Evolutionary conservation across 306 rosid species (phyloP), one percentile per base, ranked within the genome.

Genomic region (Lablab purpureus): DNA sequence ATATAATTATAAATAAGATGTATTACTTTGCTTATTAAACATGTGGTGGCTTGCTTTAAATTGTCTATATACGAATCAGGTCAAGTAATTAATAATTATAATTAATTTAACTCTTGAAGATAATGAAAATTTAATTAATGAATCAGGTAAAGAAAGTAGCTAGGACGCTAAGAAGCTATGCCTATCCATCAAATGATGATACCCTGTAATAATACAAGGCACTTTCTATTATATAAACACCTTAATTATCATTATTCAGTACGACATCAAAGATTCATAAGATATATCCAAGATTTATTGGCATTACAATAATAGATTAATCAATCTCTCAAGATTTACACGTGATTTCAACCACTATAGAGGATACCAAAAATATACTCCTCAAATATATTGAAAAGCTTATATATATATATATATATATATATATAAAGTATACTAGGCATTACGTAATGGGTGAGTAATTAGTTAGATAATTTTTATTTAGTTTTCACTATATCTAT

Each of bases 171-270:
- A 23, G 87, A 71, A 55, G 56, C 82, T 77, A 84, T 67, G 4
- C 83, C 82, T 80, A 71, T 75, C 62, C 71, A 80, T 80, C 46
- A 32, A 77, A 71, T 47, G 40, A 77, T 62, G 73, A 56, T 69
- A 7, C 41, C 2, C 4, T 11, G 40, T 19, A 76, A 58, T 40
- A 65, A 73, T 40, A 62, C 6, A 36, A 54, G 11, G 47, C 40
- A 70, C 32, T 19, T 70, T 34, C 27, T 34, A 10, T 15, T 4
- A 62, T 30, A 15, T 62, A 28, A 30, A 62, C 46, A 59, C 25
- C 14, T 4, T 7, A 62, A 34, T 64, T 51, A 71, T 63, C 79
- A 71, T 71, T 73, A 51, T 50, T 51, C 23, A 49, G 22, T 77
- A 51, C 55, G 58, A 21, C 56, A 66, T 67, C 62, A 25, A 79